Conservation (phyloP, 306 rosid genomes). For the Begonia masoniana region DNA sequence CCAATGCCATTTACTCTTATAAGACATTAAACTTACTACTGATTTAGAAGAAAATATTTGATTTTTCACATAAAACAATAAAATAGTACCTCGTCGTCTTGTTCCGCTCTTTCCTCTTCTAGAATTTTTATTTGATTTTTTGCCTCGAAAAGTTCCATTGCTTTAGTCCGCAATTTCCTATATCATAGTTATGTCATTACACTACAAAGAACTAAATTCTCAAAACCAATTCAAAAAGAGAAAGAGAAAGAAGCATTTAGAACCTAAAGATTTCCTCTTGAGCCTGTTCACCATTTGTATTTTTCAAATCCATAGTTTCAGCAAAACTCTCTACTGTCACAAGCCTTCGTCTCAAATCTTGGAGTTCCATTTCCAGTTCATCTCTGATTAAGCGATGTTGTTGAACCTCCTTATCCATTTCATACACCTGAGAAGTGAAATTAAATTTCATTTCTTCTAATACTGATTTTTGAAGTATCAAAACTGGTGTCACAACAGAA, state of each 20-base stretch:
- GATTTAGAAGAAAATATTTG: background rate
- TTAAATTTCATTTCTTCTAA: background rate
- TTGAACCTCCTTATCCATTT: slow-evolving; percentile 81
- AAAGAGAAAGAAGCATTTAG: slow-evolving; percentile 10
- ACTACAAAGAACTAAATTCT: too few relatives aligned
- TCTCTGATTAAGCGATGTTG: slow-evolving; percentile 59
- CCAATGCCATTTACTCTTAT: too few relatives aligned
- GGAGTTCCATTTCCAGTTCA: slow-evolving; percentile 65
- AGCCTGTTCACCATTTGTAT: slow-evolving; percentile 22
- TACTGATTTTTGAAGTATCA: too few relatives aligned
- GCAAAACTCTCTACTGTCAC: slow-evolving; percentile 41
- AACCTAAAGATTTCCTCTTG: slow-evolving; percentile 52
- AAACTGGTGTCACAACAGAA: too few relatives aligned
- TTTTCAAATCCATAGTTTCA: slow-evolving; percentile 34
- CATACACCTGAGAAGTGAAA: slow-evolving; percentile 42
- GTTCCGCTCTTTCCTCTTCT: slow-evolving; percentile 65
- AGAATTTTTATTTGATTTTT: slow-evolving; percentile 51
- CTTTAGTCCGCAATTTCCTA: slow-evolving; percentile 34
- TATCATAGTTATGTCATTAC: slow-evolving; percentile 12
- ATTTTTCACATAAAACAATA: background rate
- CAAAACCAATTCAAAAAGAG: too few relatives aligned
- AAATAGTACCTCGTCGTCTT: slow-evolving; percentile 51
- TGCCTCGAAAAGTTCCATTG: slow-evolving; percentile 54
- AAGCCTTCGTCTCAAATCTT: slow-evolving; percentile 52
- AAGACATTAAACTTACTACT: background rate